Percentiles rank a stretch among this genome's conserved stretches.
Evolutionary conservation across 345 rosid species (phyloP).

Genomic region (Streptanthus diversifolius): DNA sequence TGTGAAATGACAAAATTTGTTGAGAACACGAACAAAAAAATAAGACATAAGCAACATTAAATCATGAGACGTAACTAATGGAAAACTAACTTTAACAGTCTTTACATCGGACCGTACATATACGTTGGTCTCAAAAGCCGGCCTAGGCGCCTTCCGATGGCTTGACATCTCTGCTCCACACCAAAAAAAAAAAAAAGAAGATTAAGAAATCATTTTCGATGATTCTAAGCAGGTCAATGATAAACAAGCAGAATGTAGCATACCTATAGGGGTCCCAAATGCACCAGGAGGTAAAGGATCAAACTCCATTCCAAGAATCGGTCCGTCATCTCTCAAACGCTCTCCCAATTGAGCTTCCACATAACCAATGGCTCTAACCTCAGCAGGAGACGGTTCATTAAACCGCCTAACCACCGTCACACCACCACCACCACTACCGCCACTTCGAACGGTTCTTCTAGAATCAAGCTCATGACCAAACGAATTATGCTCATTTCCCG

Average conservation of each 20-base stretch:
- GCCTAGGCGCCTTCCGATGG: slow-evolving; percentile 42
- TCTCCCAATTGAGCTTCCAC: slow-evolving; percentile 84
- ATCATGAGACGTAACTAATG: background rate
- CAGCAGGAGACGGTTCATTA: slow-evolving; percentile 52
- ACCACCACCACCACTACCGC: slow-evolving; percentile 40
- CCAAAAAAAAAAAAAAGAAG: slow-evolving; percentile 8
- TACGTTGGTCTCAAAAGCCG: slow-evolving; percentile 48
- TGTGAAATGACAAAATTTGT: background rate
- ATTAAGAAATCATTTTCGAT: background rate
- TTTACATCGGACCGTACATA: slow-evolving; percentile 56
- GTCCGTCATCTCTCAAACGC: slow-evolving; percentile 78
- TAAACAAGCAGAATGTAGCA: background rate
- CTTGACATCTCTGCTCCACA: slow-evolving; percentile 45
- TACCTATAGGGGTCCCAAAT: slow-evolving; percentile 87
- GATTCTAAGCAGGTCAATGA: background rate
- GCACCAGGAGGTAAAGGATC: slow-evolving; percentile 97
- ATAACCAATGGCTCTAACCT: slow-evolving; percentile 60
- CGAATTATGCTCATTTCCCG: slow-evolving; percentile 36
- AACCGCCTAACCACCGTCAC: slow-evolving; percentile 46
- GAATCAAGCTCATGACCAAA: slow-evolving; percentile 41
- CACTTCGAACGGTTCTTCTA: slow-evolving; percentile 37
- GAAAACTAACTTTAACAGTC: slow-evolving; percentile 45
- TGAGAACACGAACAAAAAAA: background rate
- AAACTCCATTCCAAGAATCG: slow-evolving; percentile 88
- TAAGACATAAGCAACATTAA: background rate